Evolutionary conservation across 805 yeast genomes (phyloP), one percentile per base, ranked within the genome.

Genomic region (Kuraishia capsulata): DNA sequence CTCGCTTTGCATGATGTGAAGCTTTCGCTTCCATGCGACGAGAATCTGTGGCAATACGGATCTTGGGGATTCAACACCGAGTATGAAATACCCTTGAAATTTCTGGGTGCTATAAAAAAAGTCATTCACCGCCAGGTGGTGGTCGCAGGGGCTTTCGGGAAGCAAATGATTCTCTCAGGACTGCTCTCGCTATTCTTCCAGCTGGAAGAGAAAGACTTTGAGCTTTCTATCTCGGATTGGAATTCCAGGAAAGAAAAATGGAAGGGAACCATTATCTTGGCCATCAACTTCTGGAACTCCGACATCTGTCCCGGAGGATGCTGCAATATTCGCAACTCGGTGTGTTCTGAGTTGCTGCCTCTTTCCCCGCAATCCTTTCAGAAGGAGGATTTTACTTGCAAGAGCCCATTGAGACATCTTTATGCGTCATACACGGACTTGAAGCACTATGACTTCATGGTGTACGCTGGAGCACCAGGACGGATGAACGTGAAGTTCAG

Each of bases 381-480:
- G 26, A 23, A 11, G 26, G 26, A 23, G 11, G 26, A 23, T 11
- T 11, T 23, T 8, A 23, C 26, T 23, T 23, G 26, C 26, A 23
- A 23, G 26, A 23, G 10, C 26, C 26, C 26, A 23, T 11, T 23
- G 10, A 23, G 26, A 11, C 26, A 23, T 23, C 26, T 23, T 64
- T 44, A 60, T 71, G 2, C 65, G 78, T 36, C 80, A 85, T 54
- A 76, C 74, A 43, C 69, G 76, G 41, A 79, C 86, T 0, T 81
- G 20, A 78, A 82, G 39, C 86, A 83, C 44, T 79, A 82, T 55
- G 95, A 86, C 55, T 75, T 83, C 41, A 82, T 82, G 39, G 78
- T 83, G 4, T 80, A 67, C 54, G 80, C 89, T 2, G 96, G 96
- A 1, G 83, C 87, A 5, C 92, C 92, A 1, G 75, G 81, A 60